Percentiles rank a stretch among this genome's conserved stretches.
These are phyloP conservation scores for Starmerella sp. DNA, from an alignment of 805 yeast species.

Conservation along the genomic window DNA sequence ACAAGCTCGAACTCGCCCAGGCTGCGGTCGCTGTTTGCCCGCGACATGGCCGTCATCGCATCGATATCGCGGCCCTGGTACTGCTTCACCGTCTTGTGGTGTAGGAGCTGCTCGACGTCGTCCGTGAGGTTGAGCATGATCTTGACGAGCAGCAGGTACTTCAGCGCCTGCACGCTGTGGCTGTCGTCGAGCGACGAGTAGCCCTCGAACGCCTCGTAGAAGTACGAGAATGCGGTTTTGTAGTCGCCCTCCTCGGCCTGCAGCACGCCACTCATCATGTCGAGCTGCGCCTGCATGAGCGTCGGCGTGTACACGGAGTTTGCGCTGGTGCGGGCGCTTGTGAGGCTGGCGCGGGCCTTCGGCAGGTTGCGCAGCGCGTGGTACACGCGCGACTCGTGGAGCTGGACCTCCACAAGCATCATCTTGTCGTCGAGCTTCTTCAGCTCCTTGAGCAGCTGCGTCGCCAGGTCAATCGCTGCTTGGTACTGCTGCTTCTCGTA, in stretches of 20 bases:
- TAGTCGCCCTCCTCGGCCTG: conserved; percentile 96
- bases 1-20: conserved; percentile 85
- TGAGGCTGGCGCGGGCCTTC: conserved; percentile 81
- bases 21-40: conserved; percentile 81
- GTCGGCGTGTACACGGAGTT: conserved; percentile 93
- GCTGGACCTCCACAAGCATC: conserved; percentile 87
- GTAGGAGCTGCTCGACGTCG: conserved; percentile 70
- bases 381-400: conserved; percentile 79
- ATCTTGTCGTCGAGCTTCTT: conserved; percentile 92
- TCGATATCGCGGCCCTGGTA: conserved; percentile 79
- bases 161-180: conserved; percentile 62
- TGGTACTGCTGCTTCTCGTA: conserved; percentile 54
- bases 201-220: conserved; percentile 89
- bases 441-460: conserved; percentile 65
- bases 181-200: conserved; percentile 49
- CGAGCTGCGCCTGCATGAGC: conserved; percentile 85
- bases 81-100: conserved; percentile 60
- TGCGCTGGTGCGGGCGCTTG: conserved; percentile 95
- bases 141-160: conserved; percentile 85
- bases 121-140: conserved; percentile 82
- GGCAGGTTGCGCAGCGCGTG: conserved; percentile 86
- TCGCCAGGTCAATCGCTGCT: conserved; percentile 62
- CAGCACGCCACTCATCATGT: conserved; percentile 86
- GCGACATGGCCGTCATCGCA: conserved; percentile 88
- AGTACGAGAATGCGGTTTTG: conserved; percentile 90